phyloP scores from a whole-genome alignment of 2,329 filamentous ascomycete species.

The Claviceps humidiphila region DNA sequence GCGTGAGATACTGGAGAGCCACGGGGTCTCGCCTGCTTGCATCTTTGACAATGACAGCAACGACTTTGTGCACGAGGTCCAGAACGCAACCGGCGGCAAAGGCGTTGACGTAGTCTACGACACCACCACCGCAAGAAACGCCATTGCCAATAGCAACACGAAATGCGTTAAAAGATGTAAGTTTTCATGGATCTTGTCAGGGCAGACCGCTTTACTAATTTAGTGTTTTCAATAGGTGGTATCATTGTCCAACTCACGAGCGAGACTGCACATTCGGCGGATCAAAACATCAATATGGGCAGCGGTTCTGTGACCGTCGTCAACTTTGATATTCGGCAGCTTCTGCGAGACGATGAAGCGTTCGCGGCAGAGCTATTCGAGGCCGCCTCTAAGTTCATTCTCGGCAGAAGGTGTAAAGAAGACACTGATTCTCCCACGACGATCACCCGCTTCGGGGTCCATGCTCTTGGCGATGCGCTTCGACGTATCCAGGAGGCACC shows the following conservation, averaged over 20 bases:
- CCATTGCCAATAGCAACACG: slow-evolving; percentile 18
- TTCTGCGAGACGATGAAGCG: slow-evolving; percentile 19
- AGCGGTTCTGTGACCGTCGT: slow-evolving; percentile 15
- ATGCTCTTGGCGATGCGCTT: slow-evolving; percentile 15
- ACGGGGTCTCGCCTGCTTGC: slow-evolving; percentile 20
- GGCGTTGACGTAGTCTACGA: slow-evolving; percentile 34
- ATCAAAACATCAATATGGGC: background rate
- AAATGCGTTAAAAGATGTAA: slow-evolving; percentile 24
- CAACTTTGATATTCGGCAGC: slow-evolving; percentile 19
- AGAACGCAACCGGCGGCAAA: slow-evolving; percentile 17
- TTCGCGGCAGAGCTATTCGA: slow-evolving; percentile 19
- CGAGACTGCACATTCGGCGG: slow-evolving; percentile 10
- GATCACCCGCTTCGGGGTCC: slow-evolving; percentile 9
- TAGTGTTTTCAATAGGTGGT: slow-evolving; percentile 14
- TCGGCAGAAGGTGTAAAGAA: background rate
- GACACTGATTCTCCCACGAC: too few relatives aligned
- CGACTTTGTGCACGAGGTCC: slow-evolving; percentile 19
- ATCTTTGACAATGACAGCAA: slow-evolving; percentile 26
- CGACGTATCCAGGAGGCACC: slow-evolving; percentile 14
- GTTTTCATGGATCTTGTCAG: slow-evolving; percentile 3
- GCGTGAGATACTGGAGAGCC: slow-evolving; percentile 19
- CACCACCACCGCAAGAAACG: slow-evolving; percentile 25
- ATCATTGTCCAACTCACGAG: slow-evolving; percentile 19
- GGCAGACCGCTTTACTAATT: background rate
- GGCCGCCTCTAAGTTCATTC: slow-evolving; percentile 6